phyloP scores from a whole-genome alignment of 176 grass and related monocot genomes.

The Ananas comosus region DNA sequence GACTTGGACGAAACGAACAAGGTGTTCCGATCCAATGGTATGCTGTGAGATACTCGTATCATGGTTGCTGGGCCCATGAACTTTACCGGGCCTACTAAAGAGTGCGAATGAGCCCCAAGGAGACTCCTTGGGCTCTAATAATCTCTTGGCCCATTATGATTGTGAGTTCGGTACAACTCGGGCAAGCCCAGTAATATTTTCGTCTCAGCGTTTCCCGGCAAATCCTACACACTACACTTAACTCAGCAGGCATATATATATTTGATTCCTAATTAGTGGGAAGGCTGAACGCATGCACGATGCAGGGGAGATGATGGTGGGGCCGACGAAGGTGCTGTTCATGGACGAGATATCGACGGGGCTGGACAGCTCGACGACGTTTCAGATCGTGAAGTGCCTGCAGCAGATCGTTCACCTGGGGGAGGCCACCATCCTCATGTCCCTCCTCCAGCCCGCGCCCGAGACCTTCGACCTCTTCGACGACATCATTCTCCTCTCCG shows the following conservation, averaged over 20 bases:
- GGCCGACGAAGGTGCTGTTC: constrained; percentile 89
- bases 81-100: too few species aligned
- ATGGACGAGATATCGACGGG: constrained; percentile 99
- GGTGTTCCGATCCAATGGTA: too few species aligned
- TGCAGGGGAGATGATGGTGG: constrained; percentile 95
- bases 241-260: too few species aligned
- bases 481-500: constrained; percentile 86
- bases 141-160: too few species aligned
- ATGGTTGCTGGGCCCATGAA: too few species aligned
- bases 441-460: constrained; percentile 96
- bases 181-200: too few species aligned
- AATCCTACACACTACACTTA: not conserved
- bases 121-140: too few species aligned
- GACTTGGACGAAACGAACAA: too few species aligned
- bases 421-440: constrained; percentile 97
- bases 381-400: constrained; percentile 91
- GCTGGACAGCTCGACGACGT: constrained; percentile 91
- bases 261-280: too few species aligned
- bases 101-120: too few species aligned
- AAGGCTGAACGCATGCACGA: not conserved
- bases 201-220: not conserved
- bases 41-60: too few species aligned
- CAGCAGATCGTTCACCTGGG: constrained; percentile 97
- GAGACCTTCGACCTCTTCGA: constrained; percentile 95
- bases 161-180: too few species aligned